Conservation (phyloP, 306 rosid species). For the Abrus pulchellus region DNA sequence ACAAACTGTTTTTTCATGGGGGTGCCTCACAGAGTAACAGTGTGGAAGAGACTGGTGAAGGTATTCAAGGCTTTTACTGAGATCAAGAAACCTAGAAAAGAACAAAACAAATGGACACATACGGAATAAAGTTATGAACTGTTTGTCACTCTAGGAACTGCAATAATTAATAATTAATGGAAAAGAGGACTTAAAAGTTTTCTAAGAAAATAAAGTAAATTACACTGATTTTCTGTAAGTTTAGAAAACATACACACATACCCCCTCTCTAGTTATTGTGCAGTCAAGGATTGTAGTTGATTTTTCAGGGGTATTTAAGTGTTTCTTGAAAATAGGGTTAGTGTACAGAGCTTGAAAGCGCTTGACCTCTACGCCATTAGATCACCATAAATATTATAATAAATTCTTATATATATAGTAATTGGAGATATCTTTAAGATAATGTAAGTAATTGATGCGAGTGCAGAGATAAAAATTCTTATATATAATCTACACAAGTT, state of each 20-base stretch:
- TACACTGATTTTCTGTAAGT: slow-evolving; percentile 12
- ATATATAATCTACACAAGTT: neutral
- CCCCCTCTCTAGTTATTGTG: slow-evolving; percentile 10
- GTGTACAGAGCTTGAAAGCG: slow-evolving; percentile 3
- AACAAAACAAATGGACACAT: neutral
- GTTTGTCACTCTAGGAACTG: slow-evolving; percentile 38
- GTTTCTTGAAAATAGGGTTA: slow-evolving; percentile 8
- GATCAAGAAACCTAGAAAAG: slow-evolving; percentile 35
- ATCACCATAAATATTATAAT: slow-evolving; percentile 11
- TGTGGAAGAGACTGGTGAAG: slow-evolving; percentile 31
- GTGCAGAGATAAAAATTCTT: neutral
- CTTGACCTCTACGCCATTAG: neutral
- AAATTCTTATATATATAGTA: neutral
- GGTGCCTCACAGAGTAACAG: neutral
- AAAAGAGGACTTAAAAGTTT: slow-evolving; percentile 20
- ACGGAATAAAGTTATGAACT: slow-evolving; percentile 22
- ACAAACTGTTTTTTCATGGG: neutral
- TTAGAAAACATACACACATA: slow-evolving; percentile 6
- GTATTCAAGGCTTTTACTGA: slow-evolving; percentile 39
- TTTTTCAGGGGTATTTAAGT: slow-evolving; percentile 15
- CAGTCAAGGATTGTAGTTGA: slow-evolving; percentile 2
- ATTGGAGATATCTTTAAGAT: neutral
- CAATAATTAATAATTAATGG: slow-evolving; percentile 7
- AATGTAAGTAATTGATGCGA: neutral
- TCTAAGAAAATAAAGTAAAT: slow-evolving; percentile 23